phyloP scores from a whole-genome alignment of 257 asterid species.

The Phtheirospermum japonicum region DNA sequence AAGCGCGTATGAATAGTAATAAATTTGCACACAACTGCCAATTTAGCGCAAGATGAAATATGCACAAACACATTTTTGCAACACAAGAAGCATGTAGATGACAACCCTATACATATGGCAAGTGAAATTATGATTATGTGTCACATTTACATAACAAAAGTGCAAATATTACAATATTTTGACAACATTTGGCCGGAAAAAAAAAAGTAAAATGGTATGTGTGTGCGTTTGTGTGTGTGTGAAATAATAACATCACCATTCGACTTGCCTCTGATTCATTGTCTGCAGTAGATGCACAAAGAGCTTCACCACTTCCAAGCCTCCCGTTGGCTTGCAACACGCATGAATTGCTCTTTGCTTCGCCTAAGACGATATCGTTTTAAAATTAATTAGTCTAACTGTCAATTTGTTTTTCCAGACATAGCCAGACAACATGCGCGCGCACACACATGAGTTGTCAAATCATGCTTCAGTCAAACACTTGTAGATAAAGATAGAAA shows the following conservation, averaged over 20 bases:
- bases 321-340: conserved; percentile 16
- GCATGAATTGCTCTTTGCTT: conserved; percentile 23
- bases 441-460: background rate
- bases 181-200: background rate
- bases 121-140: background rate
- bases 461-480: background rate
- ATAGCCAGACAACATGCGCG: background rate
- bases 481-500: conserved; percentile 1
- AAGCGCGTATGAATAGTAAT: too few species aligned
- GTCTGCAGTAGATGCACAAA: conserved; percentile 28
- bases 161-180: background rate
- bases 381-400: conserved; percentile 3
- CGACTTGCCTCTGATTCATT: conserved; percentile 26
- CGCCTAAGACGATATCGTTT: conserved; percentile 21
- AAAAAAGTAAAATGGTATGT: background rate
- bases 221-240: background rate
- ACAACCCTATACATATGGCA: background rate
- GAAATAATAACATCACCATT: background rate
- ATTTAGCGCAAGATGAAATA: background rate
- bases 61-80: background rate
- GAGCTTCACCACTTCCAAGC: conserved; percentile 25
- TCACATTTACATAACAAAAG: background rate
- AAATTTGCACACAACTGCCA: background rate
- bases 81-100: background rate
- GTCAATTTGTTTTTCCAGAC: too few species aligned